Evolutionary conservation across 345 rosid species (phyloP), one percentile per base, ranked within the genome.

Genomic region (Rhizophora apiculata): DNA sequence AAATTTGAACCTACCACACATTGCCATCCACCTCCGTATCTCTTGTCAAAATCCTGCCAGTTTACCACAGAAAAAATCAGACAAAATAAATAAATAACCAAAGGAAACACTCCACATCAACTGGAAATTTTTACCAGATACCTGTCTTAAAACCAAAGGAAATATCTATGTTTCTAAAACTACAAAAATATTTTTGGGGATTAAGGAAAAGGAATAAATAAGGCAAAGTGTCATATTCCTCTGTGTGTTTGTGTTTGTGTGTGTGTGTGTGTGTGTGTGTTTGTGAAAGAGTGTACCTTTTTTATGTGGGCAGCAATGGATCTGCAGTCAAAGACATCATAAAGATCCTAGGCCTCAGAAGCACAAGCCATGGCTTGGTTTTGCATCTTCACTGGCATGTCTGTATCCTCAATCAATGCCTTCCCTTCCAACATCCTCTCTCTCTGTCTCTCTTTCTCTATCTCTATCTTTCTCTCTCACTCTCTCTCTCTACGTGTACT

Each of bases 351-450:
- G 72, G 72, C 72, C 43, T 85, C 84, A 81, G 93, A 93, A 77
- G 98, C 97, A 66, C 72, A 85, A 61, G 88, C 78, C 98, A 93
- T 90, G 61, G 97, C 98, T 52, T 87, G 86, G 58, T 76, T 67
- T 83, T 90, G 98, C 98, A 93, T 89, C 88, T 89, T 91, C 81
- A 79, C 26, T 39, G 98, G 91, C 98, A 93, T 93, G 37, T 93
- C 97, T 68, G 96, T 86, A 80, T 93, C 98, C 70, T 90, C 89
- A 56, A 85, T 39, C 67, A 79, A 64, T 19, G 87, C 92, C 80
- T 85, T 89, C 3, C 92, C 96, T 85, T 87, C 92, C 78, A 89
- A 80, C 92, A 89, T 87, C 72, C 72, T 81, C 62, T 43, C 70
- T 8, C 9, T 24, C 43, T 16, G 63, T 53, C 18, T 46, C 58